phyloP scores from a whole-genome alignment of 495 filamentous ascomycete species.

The Penicillium tannophilum region DNA sequence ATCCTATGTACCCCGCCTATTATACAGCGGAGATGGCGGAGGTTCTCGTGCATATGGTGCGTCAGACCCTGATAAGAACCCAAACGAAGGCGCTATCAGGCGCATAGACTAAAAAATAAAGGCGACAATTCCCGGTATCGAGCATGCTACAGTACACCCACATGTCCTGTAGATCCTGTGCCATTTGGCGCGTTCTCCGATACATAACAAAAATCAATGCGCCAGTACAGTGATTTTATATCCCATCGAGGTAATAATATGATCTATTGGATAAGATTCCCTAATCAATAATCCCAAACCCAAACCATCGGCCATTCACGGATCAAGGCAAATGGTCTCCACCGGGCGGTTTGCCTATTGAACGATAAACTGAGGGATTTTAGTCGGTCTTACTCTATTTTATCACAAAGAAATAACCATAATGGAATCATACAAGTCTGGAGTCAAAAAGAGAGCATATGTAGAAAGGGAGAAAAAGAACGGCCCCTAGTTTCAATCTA shows the following conservation, averaged over 20 bases:
- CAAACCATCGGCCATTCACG: constrained; percentile 6
- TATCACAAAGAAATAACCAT: background rate
- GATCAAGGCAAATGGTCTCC: background rate
- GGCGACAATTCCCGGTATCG: background rate
- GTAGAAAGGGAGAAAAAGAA: too few species aligned
- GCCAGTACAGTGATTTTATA: background rate
- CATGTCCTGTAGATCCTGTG: background rate
- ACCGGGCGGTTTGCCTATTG: background rate
- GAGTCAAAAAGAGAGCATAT: too few species aligned
- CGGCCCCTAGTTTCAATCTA: too few species aligned
- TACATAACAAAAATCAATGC: background rate
- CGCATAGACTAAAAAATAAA: background rate
- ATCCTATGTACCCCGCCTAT: constrained; percentile 25
- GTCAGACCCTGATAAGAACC: constrained; percentile 9
- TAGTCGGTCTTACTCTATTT: background rate
- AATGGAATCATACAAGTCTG: too few species aligned
- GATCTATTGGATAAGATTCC: background rate
- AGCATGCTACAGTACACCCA: background rate
- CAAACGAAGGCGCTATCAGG: constrained; percentile 3
- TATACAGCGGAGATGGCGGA: constrained; percentile 30
- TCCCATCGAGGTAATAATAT: background rate
- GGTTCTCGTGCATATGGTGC: constrained; percentile 11
- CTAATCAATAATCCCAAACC: background rate
- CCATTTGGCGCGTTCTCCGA: background rate
- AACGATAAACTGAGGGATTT: background rate